phyloP scores from a whole-genome alignment of 129 eudicot species.

The Lonicera japonica region DNA sequence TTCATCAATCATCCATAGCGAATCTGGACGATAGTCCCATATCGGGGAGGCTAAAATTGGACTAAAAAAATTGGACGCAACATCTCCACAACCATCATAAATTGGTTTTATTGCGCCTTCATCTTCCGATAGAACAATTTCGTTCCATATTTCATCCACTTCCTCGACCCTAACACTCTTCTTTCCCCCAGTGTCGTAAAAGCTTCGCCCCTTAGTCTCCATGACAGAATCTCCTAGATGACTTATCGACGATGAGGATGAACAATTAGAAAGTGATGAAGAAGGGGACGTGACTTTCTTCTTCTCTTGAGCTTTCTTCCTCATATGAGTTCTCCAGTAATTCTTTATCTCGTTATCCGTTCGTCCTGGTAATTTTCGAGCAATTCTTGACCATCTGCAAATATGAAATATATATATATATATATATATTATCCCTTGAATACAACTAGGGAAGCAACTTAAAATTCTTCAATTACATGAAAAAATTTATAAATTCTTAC shows the following conservation, averaged over 20 bases:
- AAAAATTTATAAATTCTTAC: not conserved
- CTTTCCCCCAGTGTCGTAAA: conserved; percentile 13
- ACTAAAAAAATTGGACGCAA: not conserved
- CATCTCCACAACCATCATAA: not conserved
- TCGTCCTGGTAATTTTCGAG: conserved; percentile 75
- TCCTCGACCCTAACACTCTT: not conserved
- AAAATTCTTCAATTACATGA: not conserved
- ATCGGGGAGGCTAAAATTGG: conserved; percentile 12
- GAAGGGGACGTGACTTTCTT: conserved; percentile 1
- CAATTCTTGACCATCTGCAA: conserved; percentile 91
- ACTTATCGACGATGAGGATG: conserved; percentile 9
- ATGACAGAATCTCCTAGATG: not conserved
- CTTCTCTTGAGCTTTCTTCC: conserved; percentile 59
- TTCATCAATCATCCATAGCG: conserved; percentile 13
- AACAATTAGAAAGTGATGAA: conserved; percentile 7
- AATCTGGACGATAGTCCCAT: conserved; percentile 16
- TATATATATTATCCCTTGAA: no score
- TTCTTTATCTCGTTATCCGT: conserved; percentile 92
- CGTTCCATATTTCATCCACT: conserved; percentile 17
- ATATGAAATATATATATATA: no score
- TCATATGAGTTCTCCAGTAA: conserved; percentile 87
- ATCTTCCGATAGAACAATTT: conserved; percentile 1
- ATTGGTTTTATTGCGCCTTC: conserved; percentile 1
- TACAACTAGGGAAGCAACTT: no score
- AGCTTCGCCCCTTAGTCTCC: conserved; percentile 9